A percentile compares a stretch with the other conserved stretches of the same genome.
Conservation (phyloP, 371 early-diverging fungal genomes). For the Conidiobolus coronatus region DNA sequence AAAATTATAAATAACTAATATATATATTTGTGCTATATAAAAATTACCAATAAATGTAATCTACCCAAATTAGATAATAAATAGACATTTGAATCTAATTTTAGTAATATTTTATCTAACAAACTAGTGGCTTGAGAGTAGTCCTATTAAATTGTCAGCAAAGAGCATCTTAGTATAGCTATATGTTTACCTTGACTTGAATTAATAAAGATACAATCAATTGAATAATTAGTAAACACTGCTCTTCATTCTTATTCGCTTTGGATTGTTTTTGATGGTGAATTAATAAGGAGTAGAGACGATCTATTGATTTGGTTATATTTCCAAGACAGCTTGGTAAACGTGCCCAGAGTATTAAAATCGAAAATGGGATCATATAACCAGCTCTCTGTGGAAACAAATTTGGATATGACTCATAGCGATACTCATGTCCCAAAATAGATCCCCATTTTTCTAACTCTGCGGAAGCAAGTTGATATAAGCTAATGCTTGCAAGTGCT, state of each 20-base stretch:
- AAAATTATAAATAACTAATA: neutral
- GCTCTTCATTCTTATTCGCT: neutral
- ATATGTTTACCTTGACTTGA: too few relatives aligned
- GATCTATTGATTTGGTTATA: neutral
- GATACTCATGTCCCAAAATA: neutral
- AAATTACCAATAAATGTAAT: too few relatives aligned
- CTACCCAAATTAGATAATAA: too few relatives aligned
- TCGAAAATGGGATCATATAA: neutral
- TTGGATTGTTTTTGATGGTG: neutral
- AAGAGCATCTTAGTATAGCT: too few relatives aligned
- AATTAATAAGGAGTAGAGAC: neutral
- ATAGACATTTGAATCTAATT: too few relatives aligned
- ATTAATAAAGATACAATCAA: too few relatives aligned
- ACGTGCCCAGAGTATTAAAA: neutral
- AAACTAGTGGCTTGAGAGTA: too few relatives aligned
- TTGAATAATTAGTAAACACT: neutral
- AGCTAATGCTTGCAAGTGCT: neutral
- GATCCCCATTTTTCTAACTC: constrained; percentile 1
- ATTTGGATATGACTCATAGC: neutral
- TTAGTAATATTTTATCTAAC: too few relatives aligned
- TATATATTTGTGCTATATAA: too few relatives aligned
- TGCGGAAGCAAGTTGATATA: constrained; percentile 1
- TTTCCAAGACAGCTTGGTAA: neutral
- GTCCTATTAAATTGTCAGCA: too few relatives aligned
- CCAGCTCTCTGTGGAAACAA: neutral